phyloP scores from a whole-genome alignment of 257 asterid species.

The Nicotiana noctiflora region DNA sequence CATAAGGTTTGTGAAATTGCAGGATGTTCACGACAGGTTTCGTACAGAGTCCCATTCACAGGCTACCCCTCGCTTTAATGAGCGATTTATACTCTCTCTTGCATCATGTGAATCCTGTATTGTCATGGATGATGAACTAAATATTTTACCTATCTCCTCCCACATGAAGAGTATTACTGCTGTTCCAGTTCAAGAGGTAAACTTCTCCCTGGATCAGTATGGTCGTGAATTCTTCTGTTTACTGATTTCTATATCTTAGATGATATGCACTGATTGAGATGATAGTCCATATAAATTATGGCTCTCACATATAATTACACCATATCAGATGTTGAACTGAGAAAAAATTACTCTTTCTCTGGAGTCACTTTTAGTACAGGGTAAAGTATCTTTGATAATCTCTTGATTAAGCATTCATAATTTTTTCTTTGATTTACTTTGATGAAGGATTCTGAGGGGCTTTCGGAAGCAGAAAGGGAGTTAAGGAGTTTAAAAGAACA shows the following conservation, averaged over 20 bases:
- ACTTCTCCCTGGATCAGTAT: constrained; percentile 10
- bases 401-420: neutral
- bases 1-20: constrained; percentile 14
- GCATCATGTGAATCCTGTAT: constrained; percentile 86
- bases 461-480: constrained; percentile 72
- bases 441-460: constrained; percentile 74
- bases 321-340: neutral
- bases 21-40: constrained; percentile 96
- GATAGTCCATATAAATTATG: neutral
- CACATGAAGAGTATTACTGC: constrained; percentile 69
- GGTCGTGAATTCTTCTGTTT: neutral
- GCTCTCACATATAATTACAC: neutral
- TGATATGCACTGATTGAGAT: neutral
- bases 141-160: constrained; percentile 91
- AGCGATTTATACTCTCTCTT: constrained; percentile 88
- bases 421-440: constrained; percentile 16
- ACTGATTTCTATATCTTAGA: neutral
- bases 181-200: constrained; percentile 58
- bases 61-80: constrained; percentile 84
- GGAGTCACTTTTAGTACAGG: neutral
- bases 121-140: constrained; percentile 95
- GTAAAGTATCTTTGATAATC: neutral
- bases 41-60: constrained; percentile 89
- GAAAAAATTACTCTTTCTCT: neutral
- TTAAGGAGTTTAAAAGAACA: constrained; percentile 73